Base-by-base conservation (phyloP, 495 filamentous ascomycete species). In the Geopyxis carbonaria region DNA sequence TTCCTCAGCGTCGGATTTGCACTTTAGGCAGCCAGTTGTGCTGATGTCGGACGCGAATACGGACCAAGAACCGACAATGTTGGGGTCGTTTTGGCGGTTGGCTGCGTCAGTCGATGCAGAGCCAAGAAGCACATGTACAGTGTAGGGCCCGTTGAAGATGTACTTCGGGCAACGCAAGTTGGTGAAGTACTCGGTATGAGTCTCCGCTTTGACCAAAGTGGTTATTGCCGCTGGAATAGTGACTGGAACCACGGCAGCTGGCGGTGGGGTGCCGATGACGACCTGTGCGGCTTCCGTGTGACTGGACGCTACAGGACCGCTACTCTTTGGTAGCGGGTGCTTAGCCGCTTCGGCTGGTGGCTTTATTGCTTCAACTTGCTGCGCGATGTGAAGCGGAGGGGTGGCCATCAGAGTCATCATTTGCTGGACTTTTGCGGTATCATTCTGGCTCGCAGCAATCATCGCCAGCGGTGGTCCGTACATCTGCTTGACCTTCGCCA, bases 111-210 rank as follows among this genome's bases (percentile, higher is more conserved):
- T 14, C 22, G 18, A 32, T n/a, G 45, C 47, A 3, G 38, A 24
- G 13, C 57, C 56, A 3, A 58, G 30, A 42, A 58, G 51, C 27
- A 58, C 18, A 22, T 58, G 57, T 5, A 58, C 53, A 24, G 31
- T 43, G 53, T 46, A 58, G n/a, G 56, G 37, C 15, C 51, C 56
- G 1, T 35, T 52, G 11, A 53, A 34, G 13, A 36, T 31, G 31
- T 58, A 45, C 36, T 59, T 58, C 25, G 52, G 35, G 10, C 42
- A 47, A 37, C 50, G 45, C 33, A 58, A 20, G 35, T 58, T 56
- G 28, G 44, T 44, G 21, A 58, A 56, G 45, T 58, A 58, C 31
- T 50, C 46, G 15, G 43, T 37, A 22, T 50, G 25, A 13, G 25
- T 28, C n/a, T n/a, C n/a, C n/a, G n/a, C n/a, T n/a, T n/a, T n/a